A percentile compares a stretch with the other conserved stretches of the same genome.
Evolutionary conservation across 352 stramenopile species (phyloP).

Genomic region (Phytophthora vignae): DNA sequence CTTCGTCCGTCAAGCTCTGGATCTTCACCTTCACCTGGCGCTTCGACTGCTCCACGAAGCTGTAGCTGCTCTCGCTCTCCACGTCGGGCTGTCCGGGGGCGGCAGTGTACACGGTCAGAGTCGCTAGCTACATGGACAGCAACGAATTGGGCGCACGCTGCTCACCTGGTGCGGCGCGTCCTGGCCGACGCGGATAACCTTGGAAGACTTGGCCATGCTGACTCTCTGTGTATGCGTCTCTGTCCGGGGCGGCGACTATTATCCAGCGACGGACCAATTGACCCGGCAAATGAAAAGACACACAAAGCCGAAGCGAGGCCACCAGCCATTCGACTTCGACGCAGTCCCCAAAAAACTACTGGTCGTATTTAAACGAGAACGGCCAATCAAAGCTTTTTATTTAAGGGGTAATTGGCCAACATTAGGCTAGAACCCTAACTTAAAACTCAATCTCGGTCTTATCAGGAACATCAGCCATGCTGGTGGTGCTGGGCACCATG

Average conservation of each 20-base stretch:
- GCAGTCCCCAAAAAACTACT: background rate
- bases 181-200: slow-evolving; percentile 78
- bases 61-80: slow-evolving; percentile 74
- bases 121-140: background rate
- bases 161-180: slow-evolving; percentile 83
- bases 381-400: background rate
- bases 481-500: slow-evolving; percentile 8
- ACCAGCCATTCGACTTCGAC: slow-evolving; percentile 44
- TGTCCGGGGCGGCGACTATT: slow-evolving; percentile 11
- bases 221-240: slow-evolving; percentile 12
- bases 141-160: background rate
- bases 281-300: slow-evolving; percentile 26
- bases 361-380: background rate
- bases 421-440: too few species aligned
- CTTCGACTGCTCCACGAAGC: slow-evolving; percentile 86
- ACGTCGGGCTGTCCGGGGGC: slow-evolving; percentile 64
- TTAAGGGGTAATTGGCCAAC: background rate
- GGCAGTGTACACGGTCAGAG: slow-evolving; percentile 18
- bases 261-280: slow-evolving; percentile 31
- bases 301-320: slow-evolving; percentile 35
- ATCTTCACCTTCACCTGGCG: slow-evolving; percentile 89
- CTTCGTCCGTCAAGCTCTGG: slow-evolving; percentile 82
- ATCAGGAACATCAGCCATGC: background rate
- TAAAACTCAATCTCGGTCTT: too few species aligned
- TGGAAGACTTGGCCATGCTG: slow-evolving; percentile 74